Percentiles rank a stretch among this genome's conserved stretches.
Evolutionary conservation across 768 basidiomycete genomes (phyloP).

Genomic region (Amanita jacksonii): DNA sequence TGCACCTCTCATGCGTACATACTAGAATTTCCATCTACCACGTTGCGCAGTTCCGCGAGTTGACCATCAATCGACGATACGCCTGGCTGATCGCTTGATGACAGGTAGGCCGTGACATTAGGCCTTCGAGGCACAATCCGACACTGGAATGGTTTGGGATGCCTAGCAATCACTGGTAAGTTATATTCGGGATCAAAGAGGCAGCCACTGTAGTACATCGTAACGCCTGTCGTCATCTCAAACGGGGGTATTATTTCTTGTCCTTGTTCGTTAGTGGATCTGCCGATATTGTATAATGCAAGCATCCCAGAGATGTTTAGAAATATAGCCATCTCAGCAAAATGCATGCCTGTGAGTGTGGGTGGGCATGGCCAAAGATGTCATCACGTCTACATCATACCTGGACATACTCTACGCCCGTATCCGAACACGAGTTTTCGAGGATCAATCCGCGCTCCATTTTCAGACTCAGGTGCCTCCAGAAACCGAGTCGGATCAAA

Average conservation of each 20-base stretch:
- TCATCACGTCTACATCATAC: neutral
- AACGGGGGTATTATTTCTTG: neutral
- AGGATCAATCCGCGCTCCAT: slow-evolving; percentile 2
- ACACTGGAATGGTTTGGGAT: slow-evolving; percentile 3
- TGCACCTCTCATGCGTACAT: no score
- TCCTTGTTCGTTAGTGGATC: neutral
- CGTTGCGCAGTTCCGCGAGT: no score
- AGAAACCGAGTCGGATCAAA: slow-evolving; percentile 9
- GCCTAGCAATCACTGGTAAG: neutral
- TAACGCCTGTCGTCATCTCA: slow-evolving; percentile 8
- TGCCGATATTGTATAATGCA: slow-evolving; percentile 3
- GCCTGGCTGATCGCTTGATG: no score
- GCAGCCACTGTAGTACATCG: neutral
- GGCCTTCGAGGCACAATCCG: neutral
- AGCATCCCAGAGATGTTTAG: slow-evolving; percentile 8
- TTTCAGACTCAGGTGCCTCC: neutral
- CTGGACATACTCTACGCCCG: slow-evolving; percentile 8
- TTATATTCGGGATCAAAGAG: neutral
- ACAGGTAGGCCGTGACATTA: neutral
- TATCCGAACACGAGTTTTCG: slow-evolving; percentile 6
- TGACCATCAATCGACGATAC: no score
- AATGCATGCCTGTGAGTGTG: neutral
- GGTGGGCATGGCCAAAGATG: neutral
- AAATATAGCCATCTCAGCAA: slow-evolving; percentile 5
- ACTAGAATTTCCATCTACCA: no score